These are phyloP conservation scores for Dimocarpus longan DNA, from an alignment of 345 rosid species.

Conservation along the genomic window DNA sequence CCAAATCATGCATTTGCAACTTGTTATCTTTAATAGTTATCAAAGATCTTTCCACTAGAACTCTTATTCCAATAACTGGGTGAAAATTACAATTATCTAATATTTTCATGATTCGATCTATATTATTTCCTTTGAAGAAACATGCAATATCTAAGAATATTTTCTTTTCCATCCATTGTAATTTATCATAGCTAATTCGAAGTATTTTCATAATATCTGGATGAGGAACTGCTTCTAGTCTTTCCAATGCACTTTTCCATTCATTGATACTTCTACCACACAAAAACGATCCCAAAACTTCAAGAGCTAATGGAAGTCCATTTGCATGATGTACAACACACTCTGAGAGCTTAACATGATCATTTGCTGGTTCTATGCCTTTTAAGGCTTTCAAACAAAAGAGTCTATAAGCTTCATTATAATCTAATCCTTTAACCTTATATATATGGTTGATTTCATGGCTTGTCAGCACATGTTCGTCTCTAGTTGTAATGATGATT, in stretches of 20 bases:
- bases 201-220: no score
- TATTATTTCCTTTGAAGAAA: background rate
- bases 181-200: background rate
- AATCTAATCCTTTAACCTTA: background rate
- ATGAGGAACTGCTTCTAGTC: no score
- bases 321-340: no score
- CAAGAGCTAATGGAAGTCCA: no score
- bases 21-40: conserved; percentile 24
- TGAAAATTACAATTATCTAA: background rate
- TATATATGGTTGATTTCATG: background rate
- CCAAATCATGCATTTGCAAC: conserved; percentile 39
- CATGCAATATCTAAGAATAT: background rate
- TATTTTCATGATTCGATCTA: background rate
- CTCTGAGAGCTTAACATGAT: no score
- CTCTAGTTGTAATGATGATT: background rate
- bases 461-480: background rate
- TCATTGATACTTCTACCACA: background rate
- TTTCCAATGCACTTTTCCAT: background rate
- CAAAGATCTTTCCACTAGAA: conserved; percentile 18
- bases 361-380: background rate
- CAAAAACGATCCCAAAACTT: background rate
- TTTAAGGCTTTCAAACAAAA: background rate
- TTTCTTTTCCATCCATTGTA: background rate
- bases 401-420: background rate
- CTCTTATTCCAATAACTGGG: conserved; percentile 2